These are phyloP conservation scores for Ulota crispa DNA, from an alignment of 225 moss, liverwort and hornwort genomes.

Conservation along the genomic window DNA sequence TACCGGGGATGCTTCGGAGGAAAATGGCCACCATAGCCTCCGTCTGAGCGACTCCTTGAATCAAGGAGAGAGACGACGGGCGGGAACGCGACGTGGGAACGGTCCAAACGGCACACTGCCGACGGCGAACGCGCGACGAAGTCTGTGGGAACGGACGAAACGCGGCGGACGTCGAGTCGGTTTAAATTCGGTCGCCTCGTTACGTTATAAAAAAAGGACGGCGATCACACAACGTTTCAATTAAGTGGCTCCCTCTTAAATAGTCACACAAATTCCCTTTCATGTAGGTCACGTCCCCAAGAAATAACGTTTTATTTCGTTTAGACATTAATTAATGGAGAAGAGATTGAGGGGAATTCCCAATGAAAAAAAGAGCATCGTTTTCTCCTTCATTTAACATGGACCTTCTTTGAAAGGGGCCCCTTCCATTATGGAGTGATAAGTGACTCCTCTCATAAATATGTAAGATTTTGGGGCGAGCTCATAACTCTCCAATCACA, in stretches of 20 bases:
- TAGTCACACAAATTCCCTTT: slow-evolving; percentile 30
- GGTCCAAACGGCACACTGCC: slow-evolving; percentile 27
- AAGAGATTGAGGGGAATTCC: background rate
- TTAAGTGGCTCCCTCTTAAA: slow-evolving; percentile 20
- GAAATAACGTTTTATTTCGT: slow-evolving; percentile 7
- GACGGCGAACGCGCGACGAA: slow-evolving; percentile 11
- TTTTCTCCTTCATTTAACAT: slow-evolving; percentile 28
- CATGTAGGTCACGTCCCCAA: slow-evolving; percentile 11
- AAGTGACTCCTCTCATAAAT: slow-evolving; percentile 30
- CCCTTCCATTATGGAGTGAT: slow-evolving; percentile 12
- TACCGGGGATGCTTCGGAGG: background rate
- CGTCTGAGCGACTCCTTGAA: slow-evolving; percentile 30
- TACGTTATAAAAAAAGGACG: slow-evolving; percentile 19
- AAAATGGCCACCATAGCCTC: slow-evolving; percentile 7
- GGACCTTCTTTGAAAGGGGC: background rate
- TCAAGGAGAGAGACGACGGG: slow-evolving; percentile 57
- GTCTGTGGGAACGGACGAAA: background rate
- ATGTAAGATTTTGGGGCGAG: slow-evolving; percentile 33
- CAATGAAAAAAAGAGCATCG: slow-evolving; percentile 24
- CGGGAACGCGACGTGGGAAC: slow-evolving; percentile 18
- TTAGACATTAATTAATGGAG: slow-evolving; percentile 3
- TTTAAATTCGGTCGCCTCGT: slow-evolving; percentile 31
- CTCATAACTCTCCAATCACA: slow-evolving; percentile 33
- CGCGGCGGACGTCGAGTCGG: slow-evolving; percentile 5
- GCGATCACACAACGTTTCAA: slow-evolving; percentile 20